These are phyloP conservation scores for Nitzschia sp. DNA, from an alignment of 108 stramenopile genomes.

Conservation along the genomic window DNA sequence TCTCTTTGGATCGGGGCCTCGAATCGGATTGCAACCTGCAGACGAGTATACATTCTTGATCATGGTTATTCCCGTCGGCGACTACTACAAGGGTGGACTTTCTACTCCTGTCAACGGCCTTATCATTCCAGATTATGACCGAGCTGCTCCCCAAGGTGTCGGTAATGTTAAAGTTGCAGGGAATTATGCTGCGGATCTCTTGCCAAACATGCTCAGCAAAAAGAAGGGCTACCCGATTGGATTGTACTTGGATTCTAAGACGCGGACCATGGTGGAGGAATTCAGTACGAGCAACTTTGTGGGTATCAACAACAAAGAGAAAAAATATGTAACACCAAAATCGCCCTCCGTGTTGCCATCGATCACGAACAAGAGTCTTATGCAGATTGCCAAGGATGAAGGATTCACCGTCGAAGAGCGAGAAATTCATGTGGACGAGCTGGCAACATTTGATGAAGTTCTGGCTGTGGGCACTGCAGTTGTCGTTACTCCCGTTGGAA, in stretches of 20 bases:
- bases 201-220: constrained; percentile 95
- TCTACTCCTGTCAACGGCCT: constrained; percentile 86
- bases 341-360: constrained; percentile 90
- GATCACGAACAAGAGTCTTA: constrained; percentile 97
- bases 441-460: constrained; percentile 91
- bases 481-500: constrained; percentile 94
- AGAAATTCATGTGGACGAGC: constrained; percentile 80
- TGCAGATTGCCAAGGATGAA: constrained; percentile 89
- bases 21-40: constrained; percentile 96
- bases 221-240: constrained; percentile 97
- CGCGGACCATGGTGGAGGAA: constrained; percentile 92
- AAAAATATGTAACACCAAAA: constrained; percentile 90
- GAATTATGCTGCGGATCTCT: constrained; percentile 97
- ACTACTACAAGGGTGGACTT: constrained; percentile 98
- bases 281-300: constrained; percentile 99
- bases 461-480: constrained; percentile 98
- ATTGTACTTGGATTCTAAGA: constrained; percentile 94
- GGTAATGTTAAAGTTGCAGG: constrained; percentile 97
- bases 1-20: constrained; percentile 93
- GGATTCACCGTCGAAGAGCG: constrained; percentile 91
- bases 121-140: constrained; percentile 94
- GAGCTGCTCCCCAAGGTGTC: constrained; percentile 97
- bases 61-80: constrained; percentile 95
- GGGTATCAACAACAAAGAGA: constrained; percentile 82
- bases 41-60: constrained; percentile 97